Evolutionary conservation across 495 filamentous ascomycete species (phyloP), one percentile per base, ranked within the genome.

Genomic region (Tuber brumale): DNA sequence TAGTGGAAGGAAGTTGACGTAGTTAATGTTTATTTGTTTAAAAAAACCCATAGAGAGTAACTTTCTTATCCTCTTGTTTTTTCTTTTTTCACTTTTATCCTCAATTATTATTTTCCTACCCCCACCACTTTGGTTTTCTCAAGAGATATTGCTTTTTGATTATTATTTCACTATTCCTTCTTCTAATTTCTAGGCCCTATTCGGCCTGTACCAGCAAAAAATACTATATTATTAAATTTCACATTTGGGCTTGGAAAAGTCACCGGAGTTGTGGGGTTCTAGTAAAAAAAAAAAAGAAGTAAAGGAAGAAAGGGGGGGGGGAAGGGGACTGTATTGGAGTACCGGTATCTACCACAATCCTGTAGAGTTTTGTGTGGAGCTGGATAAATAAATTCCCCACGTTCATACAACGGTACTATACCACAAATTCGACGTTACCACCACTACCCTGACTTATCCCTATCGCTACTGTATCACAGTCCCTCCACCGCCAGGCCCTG

Each of bases 1-100:
- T 51, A 77, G 76, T 16, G 72, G 42, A 21, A 76, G 81, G 70
- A 82, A 76, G 45, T 71, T 71, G 42, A 48, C 70, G 16, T 42
- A 45, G 35, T 16, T 72, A 72, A 71, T 71, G 70, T 42, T 42
- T 35, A 72, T 45, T 35, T 18, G 27, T 35, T 66, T 66, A 35
- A 66, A 66, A 61, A 31, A 31, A 57, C 27, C 27, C 27, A 16
- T 16, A 31, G 12, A 66, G 27, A 66, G 27, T 66, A 31, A 18
- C 27, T 66, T 35, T 35, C 14, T 61, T 66, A 23, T 57, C 10
- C 35, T 16, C 1, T 31, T 66, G n/a, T 66, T n/a, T 27, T 57
- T 27, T 57, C 2, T 27, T 57, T 27, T 4, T 14, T 61, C 4
- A 35, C 31, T 35, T 18, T 35, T 66, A 18, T 19, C 31, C 57